phyloP scores from a whole-genome alignment of 2,329 filamentous ascomycete species.

The Cladobotryum mycophilum region DNA sequence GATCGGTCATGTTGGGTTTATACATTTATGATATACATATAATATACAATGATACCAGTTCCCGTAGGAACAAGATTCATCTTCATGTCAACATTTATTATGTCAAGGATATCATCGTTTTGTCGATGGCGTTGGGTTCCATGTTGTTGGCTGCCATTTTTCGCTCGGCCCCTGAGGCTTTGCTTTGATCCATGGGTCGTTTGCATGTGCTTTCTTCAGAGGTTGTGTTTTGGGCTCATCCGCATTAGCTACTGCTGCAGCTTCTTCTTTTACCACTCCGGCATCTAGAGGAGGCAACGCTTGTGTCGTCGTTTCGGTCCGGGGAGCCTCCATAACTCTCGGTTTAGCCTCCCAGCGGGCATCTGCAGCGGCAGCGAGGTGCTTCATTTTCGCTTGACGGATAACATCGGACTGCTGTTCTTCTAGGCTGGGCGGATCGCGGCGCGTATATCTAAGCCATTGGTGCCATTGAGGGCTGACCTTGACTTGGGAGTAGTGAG shows the following conservation, averaged over 20 bases:
- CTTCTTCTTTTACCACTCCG: background rate
- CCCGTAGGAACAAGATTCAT: too few species aligned
- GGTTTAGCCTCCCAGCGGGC: conserved; percentile 57
- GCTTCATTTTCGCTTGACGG: conserved; percentile 47
- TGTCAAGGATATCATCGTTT: conserved; percentile 17
- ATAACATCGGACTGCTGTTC: conserved; percentile 51
- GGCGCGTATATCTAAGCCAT: conserved; percentile 58
- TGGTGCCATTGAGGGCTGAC: conserved; percentile 62
- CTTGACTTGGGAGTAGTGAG: conserved; percentile 48
- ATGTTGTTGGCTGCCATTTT: conserved; percentile 61
- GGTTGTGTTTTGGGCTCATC: conserved; percentile 4
- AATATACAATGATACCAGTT: background rate
- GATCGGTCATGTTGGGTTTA: background rate
- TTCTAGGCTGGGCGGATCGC: conserved; percentile 45
- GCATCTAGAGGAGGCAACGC: conserved; percentile 14
- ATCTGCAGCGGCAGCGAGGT: conserved; percentile 55
- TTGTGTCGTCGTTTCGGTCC: conserved; percentile 18
- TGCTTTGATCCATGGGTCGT: conserved; percentile 55
- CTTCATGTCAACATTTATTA: too few species aligned
- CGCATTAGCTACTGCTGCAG: background rate
- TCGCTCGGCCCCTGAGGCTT: conserved; percentile 47
- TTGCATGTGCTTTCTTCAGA: conserved; percentile 14
- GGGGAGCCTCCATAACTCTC: conserved; percentile 37
- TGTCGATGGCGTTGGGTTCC: conserved; percentile 44
- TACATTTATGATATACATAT: conserved; percentile 13